A percentile compares a stretch with the other conserved stretches of the same genome.
Conservation (phyloP, 768 basidiomycete species). For the Kockovaella imperatae region DNA sequence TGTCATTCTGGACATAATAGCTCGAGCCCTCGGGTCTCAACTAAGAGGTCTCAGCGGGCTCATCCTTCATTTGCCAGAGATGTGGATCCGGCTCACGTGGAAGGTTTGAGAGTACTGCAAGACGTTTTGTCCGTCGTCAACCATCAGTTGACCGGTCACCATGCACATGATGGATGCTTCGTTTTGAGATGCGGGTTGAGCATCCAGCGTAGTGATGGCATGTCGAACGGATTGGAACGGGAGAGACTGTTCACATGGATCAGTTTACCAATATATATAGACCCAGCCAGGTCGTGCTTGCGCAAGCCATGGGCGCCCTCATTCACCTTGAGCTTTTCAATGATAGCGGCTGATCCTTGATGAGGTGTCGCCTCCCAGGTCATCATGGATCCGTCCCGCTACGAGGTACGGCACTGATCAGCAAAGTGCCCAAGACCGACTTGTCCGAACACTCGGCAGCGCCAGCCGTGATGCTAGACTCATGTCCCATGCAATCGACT, state of each 20-base stretch:
- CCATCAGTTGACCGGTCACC: conserved; percentile 79
- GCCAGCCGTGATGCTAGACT: background rate
- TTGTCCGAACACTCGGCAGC: background rate
- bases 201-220: conserved; percentile 72
- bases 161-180: conserved; percentile 62
- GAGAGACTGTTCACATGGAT: conserved; percentile 50
- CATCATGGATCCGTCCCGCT: conserved; percentile 79
- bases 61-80: background rate
- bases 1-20: conserved; percentile 83
- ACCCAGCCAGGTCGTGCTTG: background rate
- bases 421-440: background rate
- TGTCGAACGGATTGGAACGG: conserved; percentile 78
- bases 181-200: conserved; percentile 66
- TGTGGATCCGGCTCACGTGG: conserved; percentile 49
- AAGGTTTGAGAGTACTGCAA: conserved; percentile 88
- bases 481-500: conserved; percentile 40
- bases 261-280: background rate
- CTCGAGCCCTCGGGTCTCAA: conserved; percentile 54
- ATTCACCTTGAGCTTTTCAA: conserved; percentile 71
- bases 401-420: conserved; percentile 5
- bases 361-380: conserved; percentile 63
- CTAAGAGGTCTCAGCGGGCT: background rate
- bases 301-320: background rate
- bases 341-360: conserved; percentile 52
- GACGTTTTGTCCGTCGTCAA: conserved; percentile 72